phyloP scores from a whole-genome alignment of 2,329 filamentous ascomycete genomes.

The Claviceps quebecensis region DNA sequence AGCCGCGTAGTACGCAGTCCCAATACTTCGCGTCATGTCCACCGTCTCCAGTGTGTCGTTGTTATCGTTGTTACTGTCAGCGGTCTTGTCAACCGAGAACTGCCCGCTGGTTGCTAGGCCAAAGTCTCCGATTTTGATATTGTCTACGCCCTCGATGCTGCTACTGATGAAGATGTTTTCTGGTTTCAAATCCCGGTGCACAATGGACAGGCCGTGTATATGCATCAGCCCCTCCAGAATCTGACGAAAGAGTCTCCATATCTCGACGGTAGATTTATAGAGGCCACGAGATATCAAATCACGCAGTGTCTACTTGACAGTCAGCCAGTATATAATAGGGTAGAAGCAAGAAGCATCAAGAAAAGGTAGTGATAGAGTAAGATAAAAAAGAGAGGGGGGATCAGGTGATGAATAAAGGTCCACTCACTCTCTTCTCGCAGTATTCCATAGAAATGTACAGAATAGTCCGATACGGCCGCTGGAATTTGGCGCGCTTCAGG shows the following conservation, averaged over 20 bases:
- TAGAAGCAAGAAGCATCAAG: neutral
- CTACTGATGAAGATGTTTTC: slow-evolving; percentile 86
- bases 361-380: neutral
- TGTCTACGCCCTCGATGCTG: slow-evolving; percentile 58
- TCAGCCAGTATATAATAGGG: neutral
- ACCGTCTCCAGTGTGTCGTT: slow-evolving; percentile 26
- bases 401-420: neutral
- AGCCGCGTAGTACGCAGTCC: slow-evolving; percentile 82
- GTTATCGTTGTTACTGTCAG: slow-evolving; percentile 8
- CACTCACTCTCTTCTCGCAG: slow-evolving; percentile 68
- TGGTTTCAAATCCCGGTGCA: slow-evolving; percentile 90
- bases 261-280: slow-evolving; percentile 58
- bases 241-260: slow-evolving; percentile 85
- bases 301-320: slow-evolving; percentile 50
- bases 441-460: slow-evolving; percentile 99
- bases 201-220: slow-evolving; percentile 81
- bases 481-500: slow-evolving; percentile 22
- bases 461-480: slow-evolving; percentile 50
- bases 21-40: slow-evolving; percentile 58
- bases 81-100: slow-evolving; percentile 45
- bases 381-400: neutral
- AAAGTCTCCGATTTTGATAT: slow-evolving; percentile 94
- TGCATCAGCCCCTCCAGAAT: slow-evolving; percentile 80
- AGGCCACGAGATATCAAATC: slow-evolving; percentile 72
- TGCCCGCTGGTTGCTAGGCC: slow-evolving; percentile 85